Conservation (phyloP, 2,329 filamentous ascomycete species). For the Scytalidium lignicola region DNA sequence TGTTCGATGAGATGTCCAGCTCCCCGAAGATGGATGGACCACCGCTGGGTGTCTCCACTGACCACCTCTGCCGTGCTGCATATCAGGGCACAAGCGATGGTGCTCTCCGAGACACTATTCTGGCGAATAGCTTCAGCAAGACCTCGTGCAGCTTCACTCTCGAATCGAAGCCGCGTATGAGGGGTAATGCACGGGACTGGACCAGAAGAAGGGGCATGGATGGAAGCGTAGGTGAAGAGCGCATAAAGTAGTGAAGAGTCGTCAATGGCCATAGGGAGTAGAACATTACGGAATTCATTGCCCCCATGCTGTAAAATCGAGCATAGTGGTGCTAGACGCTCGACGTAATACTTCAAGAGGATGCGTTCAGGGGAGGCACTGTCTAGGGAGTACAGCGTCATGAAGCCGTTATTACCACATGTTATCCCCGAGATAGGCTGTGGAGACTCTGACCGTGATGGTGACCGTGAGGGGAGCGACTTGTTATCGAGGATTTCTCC, state of each 20-base stretch:
- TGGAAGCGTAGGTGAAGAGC: conserved; percentile 12
- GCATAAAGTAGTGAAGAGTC: conserved; percentile 12
- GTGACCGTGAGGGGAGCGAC: not conserved
- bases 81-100: conserved; percentile 10
- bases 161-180: conserved; percentile 5
- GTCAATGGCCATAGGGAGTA: conserved; percentile 12
- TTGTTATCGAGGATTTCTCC: not conserved
- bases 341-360: conserved; percentile 9
- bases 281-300: conserved; percentile 5
- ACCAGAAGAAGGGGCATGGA: conserved; percentile 7
- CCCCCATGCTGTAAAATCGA: conserved; percentile 9
- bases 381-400: conserved; percentile 1
- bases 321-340: conserved; percentile 7
- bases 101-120: conserved; percentile 11
- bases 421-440: no score
- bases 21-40: conserved; percentile 12
- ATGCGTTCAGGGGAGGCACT: conserved; percentile 3
- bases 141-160: conserved; percentile 10
- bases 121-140: conserved; percentile 10
- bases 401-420: conserved; percentile 3
- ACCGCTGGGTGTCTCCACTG: conserved; percentile 10
- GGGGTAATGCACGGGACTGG: conserved; percentile 3
- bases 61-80: conserved; percentile 11
- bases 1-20: conserved; percentile 12
- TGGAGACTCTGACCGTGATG: no score